A percentile compares a stretch with the other conserved stretches of the same genome.
Evolutionary conservation across 2,329 filamentous ascomycete genomes (phyloP).

Genomic region (Emericellopsis atlantica): DNA sequence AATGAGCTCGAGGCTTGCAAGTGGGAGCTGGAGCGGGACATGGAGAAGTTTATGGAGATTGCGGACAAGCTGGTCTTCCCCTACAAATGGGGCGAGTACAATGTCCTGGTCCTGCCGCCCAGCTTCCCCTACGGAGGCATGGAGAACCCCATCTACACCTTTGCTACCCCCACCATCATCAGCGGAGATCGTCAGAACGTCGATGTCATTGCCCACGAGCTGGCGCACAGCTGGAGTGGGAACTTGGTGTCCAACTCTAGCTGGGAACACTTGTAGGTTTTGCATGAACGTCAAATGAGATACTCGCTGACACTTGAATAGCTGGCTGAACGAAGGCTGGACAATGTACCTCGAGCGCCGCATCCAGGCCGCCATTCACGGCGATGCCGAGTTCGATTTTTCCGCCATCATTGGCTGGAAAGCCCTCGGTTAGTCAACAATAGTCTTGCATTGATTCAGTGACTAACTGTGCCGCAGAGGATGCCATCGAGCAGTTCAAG

Average conservation of each 20-base stretch:
- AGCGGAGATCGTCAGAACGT: slow-evolving; percentile 85
- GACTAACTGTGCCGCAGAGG: slow-evolving; percentile 30
- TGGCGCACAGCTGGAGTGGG: slow-evolving; percentile 72
- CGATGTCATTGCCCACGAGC: slow-evolving; percentile 87
- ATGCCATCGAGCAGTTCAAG: slow-evolving; percentile 68
- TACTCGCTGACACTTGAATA: slow-evolving; percentile 11
- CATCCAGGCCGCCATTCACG: slow-evolving; percentile 65
- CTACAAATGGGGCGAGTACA: slow-evolving; percentile 92
- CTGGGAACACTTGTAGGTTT: slow-evolving; percentile 64
- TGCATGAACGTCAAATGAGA: too few relatives aligned
- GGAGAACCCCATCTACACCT: slow-evolving; percentile 92
- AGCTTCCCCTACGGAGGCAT: slow-evolving; percentile 84
- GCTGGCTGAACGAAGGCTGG: slow-evolving; percentile 72
- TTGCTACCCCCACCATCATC: slow-evolving; percentile 88
- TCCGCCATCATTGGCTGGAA: slow-evolving; percentile 96
- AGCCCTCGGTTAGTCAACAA: slow-evolving; percentile 41
- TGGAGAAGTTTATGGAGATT: slow-evolving; percentile 81
- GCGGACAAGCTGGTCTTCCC: slow-evolving; percentile 74
- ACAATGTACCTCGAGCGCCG: slow-evolving; percentile 89
- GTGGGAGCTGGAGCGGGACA: slow-evolving; percentile 85
- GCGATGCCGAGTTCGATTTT: slow-evolving; percentile 80
- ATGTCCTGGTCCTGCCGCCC: slow-evolving; percentile 78
- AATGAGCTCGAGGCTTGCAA: slow-evolving; percentile 75
- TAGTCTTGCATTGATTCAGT: not conserved
- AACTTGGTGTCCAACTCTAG: slow-evolving; percentile 70